These are phyloP conservation scores for Dicorynia guianensis DNA, from an alignment of 306 rosid genomes.

Conservation along the genomic window DNA sequence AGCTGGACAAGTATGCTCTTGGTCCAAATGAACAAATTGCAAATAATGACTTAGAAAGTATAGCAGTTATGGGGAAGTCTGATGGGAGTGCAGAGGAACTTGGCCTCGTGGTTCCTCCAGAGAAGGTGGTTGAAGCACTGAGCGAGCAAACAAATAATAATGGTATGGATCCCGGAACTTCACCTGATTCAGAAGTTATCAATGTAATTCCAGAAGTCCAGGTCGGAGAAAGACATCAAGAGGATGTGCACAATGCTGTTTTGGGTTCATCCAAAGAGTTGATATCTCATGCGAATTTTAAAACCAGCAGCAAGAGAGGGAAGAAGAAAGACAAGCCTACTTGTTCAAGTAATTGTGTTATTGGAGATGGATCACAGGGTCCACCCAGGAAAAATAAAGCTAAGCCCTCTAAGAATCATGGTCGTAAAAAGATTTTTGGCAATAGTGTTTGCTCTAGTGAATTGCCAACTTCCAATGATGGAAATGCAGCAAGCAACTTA, in stretches of 20 bases:
- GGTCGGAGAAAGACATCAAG: conserved; percentile 60
- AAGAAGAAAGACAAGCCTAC: conserved; percentile 62
- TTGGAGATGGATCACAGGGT: conserved; percentile 50
- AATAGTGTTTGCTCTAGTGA: conserved; percentile 47
- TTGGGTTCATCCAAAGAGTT: conserved; percentile 58
- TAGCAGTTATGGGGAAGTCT: conserved; percentile 52
- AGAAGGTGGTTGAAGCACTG: conserved; percentile 57
- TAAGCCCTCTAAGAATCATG: conserved; percentile 63
- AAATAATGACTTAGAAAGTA: conserved; percentile 53
- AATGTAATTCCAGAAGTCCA: conserved; percentile 72
- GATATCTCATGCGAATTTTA: conserved; percentile 51
- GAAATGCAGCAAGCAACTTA: conserved; percentile 57
- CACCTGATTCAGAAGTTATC: conserved; percentile 98
- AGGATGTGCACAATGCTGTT: conserved; percentile 52
- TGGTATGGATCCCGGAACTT: conserved; percentile 90
- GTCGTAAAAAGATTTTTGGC: conserved; percentile 48
- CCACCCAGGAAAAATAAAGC: conserved; percentile 49
- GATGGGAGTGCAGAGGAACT: conserved; percentile 50
- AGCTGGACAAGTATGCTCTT: conserved; percentile 52
- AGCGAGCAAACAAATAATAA: conserved; percentile 53
- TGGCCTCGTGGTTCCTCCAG: conserved; percentile 49
- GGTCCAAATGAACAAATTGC: conserved; percentile 55
- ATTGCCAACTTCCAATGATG: conserved; percentile 48
- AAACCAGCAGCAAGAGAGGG: conserved; percentile 50
- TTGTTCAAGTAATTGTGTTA: conserved; percentile 40